Conservation (phyloP, 495 filamentous ascomycete species). For the Aspergillus sclerotiicarbonarius region DNA sequence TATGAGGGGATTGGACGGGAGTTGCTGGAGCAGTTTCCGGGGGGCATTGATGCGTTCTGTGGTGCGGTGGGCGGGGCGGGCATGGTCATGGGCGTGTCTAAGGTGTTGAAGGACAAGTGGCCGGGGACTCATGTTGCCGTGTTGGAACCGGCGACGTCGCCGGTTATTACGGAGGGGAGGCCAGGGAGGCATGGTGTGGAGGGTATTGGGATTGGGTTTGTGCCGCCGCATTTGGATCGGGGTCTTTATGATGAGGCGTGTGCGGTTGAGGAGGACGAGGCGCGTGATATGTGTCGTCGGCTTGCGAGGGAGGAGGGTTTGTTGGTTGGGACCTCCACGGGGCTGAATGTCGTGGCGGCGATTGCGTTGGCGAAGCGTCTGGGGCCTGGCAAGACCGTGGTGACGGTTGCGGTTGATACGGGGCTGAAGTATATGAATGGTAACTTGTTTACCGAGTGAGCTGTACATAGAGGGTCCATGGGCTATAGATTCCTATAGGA, state of each 20-base stretch:
- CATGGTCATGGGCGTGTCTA: conserved; percentile 16
- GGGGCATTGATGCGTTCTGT: conserved; percentile 18
- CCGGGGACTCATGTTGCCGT: conserved; percentile 5
- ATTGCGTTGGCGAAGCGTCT: conserved; percentile 14
- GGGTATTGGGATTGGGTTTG: conserved; percentile 17
- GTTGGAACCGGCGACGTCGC: conserved; percentile 14
- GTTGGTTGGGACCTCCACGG: conserved; percentile 18
- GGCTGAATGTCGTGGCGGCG: conserved; percentile 19
- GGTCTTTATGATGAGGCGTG: conserved; percentile 15
- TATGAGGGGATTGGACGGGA: conserved; percentile 14
- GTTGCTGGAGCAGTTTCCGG: conserved; percentile 12
- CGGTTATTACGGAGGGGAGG: conserved; percentile 11
- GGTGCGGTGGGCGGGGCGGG: conserved; percentile 14
- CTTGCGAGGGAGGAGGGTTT: conserved; percentile 20
- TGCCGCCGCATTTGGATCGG: conserved; percentile 11
- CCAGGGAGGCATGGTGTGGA: conserved; percentile 12
- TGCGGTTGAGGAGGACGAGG: conserved; percentile 12
- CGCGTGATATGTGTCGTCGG: conserved; percentile 10
- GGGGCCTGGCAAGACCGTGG: conserved; percentile 14
- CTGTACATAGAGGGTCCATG: too few species aligned
- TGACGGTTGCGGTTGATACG: conserved; percentile 17
- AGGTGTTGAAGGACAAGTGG: conserved; percentile 7
- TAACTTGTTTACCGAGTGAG: conserved; percentile 51
- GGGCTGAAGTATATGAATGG: conserved; percentile 43
- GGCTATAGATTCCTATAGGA: too few species aligned